Conservation (phyloP, 2,329 filamentous ascomycete genomes). For the Trichoderma simmonsii region DNA sequence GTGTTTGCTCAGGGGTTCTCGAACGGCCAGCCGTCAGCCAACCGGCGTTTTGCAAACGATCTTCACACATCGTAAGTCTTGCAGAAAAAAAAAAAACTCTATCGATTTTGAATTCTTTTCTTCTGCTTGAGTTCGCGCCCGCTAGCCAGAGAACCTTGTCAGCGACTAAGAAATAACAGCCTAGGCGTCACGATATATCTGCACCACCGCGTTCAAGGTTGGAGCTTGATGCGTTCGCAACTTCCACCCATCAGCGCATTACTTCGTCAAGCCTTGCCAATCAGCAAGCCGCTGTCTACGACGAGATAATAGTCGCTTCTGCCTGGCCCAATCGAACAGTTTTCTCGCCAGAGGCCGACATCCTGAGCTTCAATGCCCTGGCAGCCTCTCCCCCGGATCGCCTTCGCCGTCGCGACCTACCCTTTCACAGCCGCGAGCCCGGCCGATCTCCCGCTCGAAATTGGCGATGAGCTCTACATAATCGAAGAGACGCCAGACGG, state of each 20-base stretch:
- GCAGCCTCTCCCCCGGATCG: constrained; percentile 94
- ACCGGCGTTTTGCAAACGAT: constrained; percentile 15
- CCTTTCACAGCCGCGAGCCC: constrained; percentile 84
- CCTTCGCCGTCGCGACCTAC: constrained; percentile 94
- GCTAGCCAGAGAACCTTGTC: not conserved
- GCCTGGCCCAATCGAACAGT: constrained; percentile 18
- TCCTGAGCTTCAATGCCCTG: constrained; percentile 70
- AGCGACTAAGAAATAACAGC: not conserved
- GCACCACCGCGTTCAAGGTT: constrained; percentile 19
- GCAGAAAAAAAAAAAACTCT: not conserved
- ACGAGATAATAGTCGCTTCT: not conserved
- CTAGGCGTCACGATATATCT: constrained; percentile 23
- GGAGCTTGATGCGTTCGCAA: constrained; percentile 32
- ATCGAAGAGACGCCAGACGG: constrained; percentile 93
- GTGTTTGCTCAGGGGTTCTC: constrained; percentile 33
- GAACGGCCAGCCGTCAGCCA: constrained; percentile 14
- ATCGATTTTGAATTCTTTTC: not conserved
- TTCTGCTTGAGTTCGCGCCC: not conserved
- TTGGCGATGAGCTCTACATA: constrained; percentile 97
- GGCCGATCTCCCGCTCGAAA: constrained; percentile 91
- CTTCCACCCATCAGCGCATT: constrained; percentile 17
- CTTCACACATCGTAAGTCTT: constrained; percentile 6
- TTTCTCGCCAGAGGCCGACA: not conserved
- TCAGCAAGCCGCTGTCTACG: constrained; percentile 13
- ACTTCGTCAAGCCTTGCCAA: constrained; percentile 20